Conservation (phyloP, 805 yeast genomes). For the Candida boleticola region DNA sequence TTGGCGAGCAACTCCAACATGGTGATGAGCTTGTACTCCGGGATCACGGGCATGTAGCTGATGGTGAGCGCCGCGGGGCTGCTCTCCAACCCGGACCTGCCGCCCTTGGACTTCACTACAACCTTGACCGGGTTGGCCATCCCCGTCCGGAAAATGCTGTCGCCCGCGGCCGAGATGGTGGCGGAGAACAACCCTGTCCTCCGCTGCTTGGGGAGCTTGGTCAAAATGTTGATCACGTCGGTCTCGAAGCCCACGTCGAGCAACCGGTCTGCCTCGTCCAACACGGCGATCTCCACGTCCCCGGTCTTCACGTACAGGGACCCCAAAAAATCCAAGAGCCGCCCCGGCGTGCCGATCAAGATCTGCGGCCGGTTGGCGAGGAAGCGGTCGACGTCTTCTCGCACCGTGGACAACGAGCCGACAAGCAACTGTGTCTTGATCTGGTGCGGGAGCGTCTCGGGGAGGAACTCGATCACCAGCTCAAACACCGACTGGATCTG, state of each 20-base stretch:
- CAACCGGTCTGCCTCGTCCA: constrained; percentile 93
- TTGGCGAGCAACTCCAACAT: constrained; percentile 53
- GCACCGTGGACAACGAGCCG: constrained; percentile 59
- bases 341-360: constrained; percentile 89
- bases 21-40: constrained; percentile 59
- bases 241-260: constrained; percentile 73
- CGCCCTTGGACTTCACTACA: constrained; percentile 57
- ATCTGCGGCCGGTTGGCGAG: constrained; percentile 62
- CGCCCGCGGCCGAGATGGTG: constrained; percentile 80
- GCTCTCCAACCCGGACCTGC: constrained; percentile 21
- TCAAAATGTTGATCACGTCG: constrained; percentile 66
- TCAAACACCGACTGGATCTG: constrained; percentile 72
- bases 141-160: constrained; percentile 78
- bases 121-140: constrained; percentile 90
- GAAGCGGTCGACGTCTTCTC: constrained; percentile 70
- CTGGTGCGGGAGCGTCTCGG: constrained; percentile 21
- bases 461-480: constrained; percentile 54
- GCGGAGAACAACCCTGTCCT: constrained; percentile 95
- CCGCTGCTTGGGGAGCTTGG: constrained; percentile 80
- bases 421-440: constrained; percentile 62
- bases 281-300: constrained; percentile 67
- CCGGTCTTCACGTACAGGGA: constrained; percentile 56
- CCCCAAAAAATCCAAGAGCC: constrained; percentile 70
- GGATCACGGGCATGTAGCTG: constrained; percentile 56
- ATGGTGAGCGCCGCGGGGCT: constrained; percentile 67